Evolutionary conservation across 2,329 filamentous ascomycete species (phyloP), one percentile per base, ranked within the genome.

Genomic region (Talaromyces atroroseus): DNA sequence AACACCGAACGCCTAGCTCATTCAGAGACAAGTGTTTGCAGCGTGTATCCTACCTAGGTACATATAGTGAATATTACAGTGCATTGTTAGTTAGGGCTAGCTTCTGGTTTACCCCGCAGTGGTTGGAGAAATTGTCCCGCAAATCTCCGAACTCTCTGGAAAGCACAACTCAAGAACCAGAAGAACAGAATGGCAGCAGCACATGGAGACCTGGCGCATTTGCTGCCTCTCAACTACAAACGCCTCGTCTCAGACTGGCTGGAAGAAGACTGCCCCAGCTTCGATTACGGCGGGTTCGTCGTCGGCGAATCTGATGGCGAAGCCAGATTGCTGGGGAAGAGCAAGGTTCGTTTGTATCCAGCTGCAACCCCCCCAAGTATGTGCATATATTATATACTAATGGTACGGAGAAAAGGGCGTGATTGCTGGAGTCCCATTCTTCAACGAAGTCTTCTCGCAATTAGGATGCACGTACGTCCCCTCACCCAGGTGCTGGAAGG

Each of bases 241-340:
- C 81, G 85, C 50, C 82, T 86, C 62, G 84, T 96, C 61, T 82
- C 86, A 23, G 76, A 82, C 66, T 99, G 94, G 94, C 87, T 96
- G 14, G 89, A 91, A 67, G 94, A 99, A 76, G 94, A 99, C 76
- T 95, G 91, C 2, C 94, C 94, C 4, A 94, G 90, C 53, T 92
- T 96, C 75, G 94, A 99, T 79, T 96, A 96, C 71, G 94, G 90
- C 66, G 94, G 94, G 59, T 99, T 95, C 73, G 94, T 99, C 6
- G 94, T 99, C 23, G 94, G 94, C 51, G 75, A 77, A 60, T 70
- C 71, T 6, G 64, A 69, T 5, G 69, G 70, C 4, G 74, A 76
- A 61, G 75, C 75, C n/a, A 66, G 64, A 62, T 64, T 85, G 20
- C 68, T 85, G 21, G 83, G 82, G 2, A 86, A 85, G 68, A 80